These are phyloP conservation scores for Dichomitus squalens DNA, from an alignment of 1,284 basidiomycete genomes.

Conservation along the genomic window DNA sequence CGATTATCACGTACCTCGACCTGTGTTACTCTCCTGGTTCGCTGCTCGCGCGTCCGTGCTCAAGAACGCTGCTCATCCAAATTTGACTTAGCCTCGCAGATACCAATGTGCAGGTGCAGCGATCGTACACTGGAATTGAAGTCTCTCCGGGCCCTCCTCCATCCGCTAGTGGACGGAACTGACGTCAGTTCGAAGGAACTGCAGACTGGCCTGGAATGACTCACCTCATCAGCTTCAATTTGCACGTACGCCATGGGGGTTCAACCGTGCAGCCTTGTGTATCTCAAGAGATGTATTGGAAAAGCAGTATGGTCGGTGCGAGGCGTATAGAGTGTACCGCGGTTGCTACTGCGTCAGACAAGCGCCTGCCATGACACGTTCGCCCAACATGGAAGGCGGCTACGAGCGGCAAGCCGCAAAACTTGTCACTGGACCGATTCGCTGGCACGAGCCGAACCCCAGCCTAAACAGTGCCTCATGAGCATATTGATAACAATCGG, in stretches of 20 bases:
- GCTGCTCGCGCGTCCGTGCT: slow-evolving; percentile 29
- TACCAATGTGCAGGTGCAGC: neutral
- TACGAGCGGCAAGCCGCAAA: no score
- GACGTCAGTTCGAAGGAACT: slow-evolving; percentile 23
- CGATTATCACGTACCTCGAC: slow-evolving; percentile 25
- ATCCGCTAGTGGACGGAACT: slow-evolving; percentile 29
- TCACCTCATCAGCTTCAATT: slow-evolving; percentile 37
- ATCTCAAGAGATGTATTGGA: no score
- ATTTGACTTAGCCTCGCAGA: neutral
- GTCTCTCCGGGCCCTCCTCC: slow-evolving; percentile 36
- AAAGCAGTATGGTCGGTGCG: no score
- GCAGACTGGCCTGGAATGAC: neutral
- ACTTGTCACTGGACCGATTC: no score
- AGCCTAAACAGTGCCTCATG: no score
- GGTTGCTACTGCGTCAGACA: no score
- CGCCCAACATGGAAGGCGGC: no score
- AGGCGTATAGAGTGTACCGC: no score
- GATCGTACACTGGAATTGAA: slow-evolving; percentile 37
- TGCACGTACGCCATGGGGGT: slow-evolving; percentile 34
- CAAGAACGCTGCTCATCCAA: slow-evolving; percentile 28
- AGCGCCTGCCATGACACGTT: no score
- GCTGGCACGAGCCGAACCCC: no score
- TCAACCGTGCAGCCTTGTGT: neutral
- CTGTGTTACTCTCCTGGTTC: slow-evolving; percentile 19
- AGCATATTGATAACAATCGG: neutral